A percentile compares a stretch with the other conserved stretches of the same genome.
Evolutionary conservation across 257 asterid genomes (phyloP).

Genomic region (Solanum lignicaule): DNA sequence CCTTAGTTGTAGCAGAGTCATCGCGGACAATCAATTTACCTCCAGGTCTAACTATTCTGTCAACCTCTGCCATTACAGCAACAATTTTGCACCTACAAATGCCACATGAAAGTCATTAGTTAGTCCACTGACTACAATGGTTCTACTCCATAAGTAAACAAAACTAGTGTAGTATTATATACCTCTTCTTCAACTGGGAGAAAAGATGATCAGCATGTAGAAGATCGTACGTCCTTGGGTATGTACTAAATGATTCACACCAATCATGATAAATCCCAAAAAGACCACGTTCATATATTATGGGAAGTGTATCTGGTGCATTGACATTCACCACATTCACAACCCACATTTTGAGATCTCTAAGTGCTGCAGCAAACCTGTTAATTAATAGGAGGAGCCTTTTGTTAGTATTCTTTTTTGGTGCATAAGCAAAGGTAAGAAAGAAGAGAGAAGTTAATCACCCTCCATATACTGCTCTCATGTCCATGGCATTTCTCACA

Average conservation of each 20-base stretch:
- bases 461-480: constrained; percentile 96
- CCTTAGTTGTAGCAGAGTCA: constrained; percentile 37
- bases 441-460: constrained; percentile 15
- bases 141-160: background rate
- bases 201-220: constrained; percentile 83
- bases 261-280: constrained; percentile 85
- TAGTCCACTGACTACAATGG: background rate
- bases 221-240: constrained; percentile 79
- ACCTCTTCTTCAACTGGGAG: constrained; percentile 64
- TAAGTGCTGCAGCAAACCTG: constrained; percentile 87
- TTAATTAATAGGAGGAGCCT: background rate
- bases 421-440: background rate
- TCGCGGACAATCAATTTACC: constrained; percentile 67
- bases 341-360: constrained; percentile 77
- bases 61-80: constrained; percentile 59
- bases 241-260: constrained; percentile 93
- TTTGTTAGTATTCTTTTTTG: background rate
- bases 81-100: constrained; percentile 56
- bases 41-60: constrained; percentile 72
- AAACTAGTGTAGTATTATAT: background rate
- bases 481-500: constrained; percentile 79
- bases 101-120: background rate
- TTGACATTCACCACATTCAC: constrained; percentile 75
- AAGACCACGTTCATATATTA: constrained; percentile 72
- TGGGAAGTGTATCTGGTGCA: constrained; percentile 81